Evolutionary conservation across 108 stramenopile species (phyloP).

Genomic region (Tribonema minus): DNA sequence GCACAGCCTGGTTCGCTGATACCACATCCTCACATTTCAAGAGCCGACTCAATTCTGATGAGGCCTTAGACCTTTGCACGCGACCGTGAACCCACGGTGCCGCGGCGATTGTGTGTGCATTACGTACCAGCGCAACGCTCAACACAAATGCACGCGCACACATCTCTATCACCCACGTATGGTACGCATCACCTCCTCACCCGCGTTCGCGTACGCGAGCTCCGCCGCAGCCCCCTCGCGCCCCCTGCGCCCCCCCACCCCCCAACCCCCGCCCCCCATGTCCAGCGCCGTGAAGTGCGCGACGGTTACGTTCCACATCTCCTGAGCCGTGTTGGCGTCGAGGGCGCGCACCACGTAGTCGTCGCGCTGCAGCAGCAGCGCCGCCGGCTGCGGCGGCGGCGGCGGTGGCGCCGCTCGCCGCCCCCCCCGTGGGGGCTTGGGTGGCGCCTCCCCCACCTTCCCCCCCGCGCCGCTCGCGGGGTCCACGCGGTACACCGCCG

Average conservation of each 20-base stretch:
- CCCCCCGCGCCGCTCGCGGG: constrained; percentile 5
- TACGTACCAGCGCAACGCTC: too few species aligned
- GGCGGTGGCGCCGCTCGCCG: neutral
- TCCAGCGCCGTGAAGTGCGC: constrained; percentile 37
- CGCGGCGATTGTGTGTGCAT: too few species aligned
- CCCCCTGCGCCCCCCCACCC: neutral
- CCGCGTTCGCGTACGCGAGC: constrained; percentile 12
- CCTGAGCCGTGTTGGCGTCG: constrained; percentile 9
- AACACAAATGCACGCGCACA: too few species aligned
- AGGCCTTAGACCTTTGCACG: too few species aligned
- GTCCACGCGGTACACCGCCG: constrained; percentile 29
- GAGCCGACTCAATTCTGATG: too few species aligned
- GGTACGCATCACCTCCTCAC: too few species aligned
- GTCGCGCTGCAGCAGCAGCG: constrained; percentile 38
- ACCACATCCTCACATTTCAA: too few species aligned
- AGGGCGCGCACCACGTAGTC: constrained; percentile 40
- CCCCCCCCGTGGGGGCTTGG: neutral
- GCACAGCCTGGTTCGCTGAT: too few species aligned
- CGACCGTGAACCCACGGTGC: too few species aligned
- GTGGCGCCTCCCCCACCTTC: neutral
- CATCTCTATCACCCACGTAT: too few species aligned
- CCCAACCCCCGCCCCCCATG: constrained; percentile 4
- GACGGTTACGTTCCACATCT: constrained; percentile 40
- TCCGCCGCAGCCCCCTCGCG: constrained; percentile 8
- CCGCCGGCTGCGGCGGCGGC: neutral